Conservation (phyloP, 139 green algal species). For the Astrephomene gubernaculifera region DNA sequence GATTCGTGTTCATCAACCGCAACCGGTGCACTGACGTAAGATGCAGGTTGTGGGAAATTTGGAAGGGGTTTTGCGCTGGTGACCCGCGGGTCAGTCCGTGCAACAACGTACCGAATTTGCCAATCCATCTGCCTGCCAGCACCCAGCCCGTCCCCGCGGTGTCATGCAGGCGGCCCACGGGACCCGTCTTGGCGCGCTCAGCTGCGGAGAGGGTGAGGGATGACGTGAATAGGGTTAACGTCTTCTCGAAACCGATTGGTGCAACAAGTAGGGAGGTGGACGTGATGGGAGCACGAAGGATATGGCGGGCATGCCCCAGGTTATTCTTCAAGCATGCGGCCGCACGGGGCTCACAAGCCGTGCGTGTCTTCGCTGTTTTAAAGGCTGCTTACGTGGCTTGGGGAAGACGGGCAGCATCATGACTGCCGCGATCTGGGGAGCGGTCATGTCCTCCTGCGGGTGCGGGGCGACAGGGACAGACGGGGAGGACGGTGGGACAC, state of each 20-base stretch:
- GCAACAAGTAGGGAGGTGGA: background rate
- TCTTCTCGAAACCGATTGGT: background rate
- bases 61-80: no score
- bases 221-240: background rate
- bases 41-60: no score
- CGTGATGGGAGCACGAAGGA: no score
- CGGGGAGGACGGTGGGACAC: background rate
- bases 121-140: background rate
- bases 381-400: background rate
- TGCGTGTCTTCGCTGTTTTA: no score
- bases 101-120: slow-evolving; percentile 19
- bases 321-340: no score
- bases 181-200: background rate
- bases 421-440: background rate
- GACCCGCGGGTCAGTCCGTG: no score
- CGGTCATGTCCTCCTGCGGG: slow-evolving; percentile 26
- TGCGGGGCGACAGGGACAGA: background rate
- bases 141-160: background rate
- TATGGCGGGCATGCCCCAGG: no score
- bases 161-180: slow-evolving; percentile 20
- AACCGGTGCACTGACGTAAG: background rate
- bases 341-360: no score
- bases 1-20: background rate
- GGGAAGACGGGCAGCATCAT: slow-evolving; percentile 31
- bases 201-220: background rate